phyloP scores from a whole-genome alignment of 139 green algal genomes.

The Closterium sp. region DNA sequence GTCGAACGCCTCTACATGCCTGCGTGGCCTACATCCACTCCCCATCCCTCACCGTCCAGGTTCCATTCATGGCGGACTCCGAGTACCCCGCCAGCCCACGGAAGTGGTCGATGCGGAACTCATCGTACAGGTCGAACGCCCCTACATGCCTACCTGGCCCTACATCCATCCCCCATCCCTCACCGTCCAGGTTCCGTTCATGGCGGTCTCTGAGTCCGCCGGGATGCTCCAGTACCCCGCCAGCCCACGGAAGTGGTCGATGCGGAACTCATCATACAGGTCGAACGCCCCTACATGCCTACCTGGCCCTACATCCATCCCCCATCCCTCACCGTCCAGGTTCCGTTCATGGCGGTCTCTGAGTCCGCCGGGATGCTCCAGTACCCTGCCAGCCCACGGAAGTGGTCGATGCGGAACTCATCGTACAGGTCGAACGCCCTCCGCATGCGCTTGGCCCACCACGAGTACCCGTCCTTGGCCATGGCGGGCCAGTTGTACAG shows the following conservation, averaged over 20 bases:
- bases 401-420: constrained; percentile 96
- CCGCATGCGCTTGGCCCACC: constrained; percentile 83
- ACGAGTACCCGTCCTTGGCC: constrained; percentile 71
- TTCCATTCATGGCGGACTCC: too few species aligned
- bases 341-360: constrained; percentile 79
- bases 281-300: constrained; percentile 71
- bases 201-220: too few species aligned
- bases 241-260: constrained; percentile 97
- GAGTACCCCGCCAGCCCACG: too few species aligned
- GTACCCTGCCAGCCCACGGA: constrained; percentile 86
- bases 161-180: constrained; percentile 68
- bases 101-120: constrained; percentile 97
- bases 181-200: too few species aligned
- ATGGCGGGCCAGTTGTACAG: constrained; percentile 89
- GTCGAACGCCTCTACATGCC: constrained; percentile 72
- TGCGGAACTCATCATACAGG: constrained; percentile 92
- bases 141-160: constrained; percentile 62
- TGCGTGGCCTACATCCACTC: constrained; percentile 67
- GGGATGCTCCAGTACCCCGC: constrained; percentile 88
- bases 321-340: too few species aligned
- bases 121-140: constrained; percentile 85
- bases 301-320: constrained; percentile 68
- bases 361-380: constrained; percentile 76
- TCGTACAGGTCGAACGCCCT: constrained; percentile 88
- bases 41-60: too few species aligned